Evolutionary conservation across 176 grass and related monocot species (phyloP), one percentile per base, ranked within the genome.

Genomic region (Oryza glaberrima): DNA sequence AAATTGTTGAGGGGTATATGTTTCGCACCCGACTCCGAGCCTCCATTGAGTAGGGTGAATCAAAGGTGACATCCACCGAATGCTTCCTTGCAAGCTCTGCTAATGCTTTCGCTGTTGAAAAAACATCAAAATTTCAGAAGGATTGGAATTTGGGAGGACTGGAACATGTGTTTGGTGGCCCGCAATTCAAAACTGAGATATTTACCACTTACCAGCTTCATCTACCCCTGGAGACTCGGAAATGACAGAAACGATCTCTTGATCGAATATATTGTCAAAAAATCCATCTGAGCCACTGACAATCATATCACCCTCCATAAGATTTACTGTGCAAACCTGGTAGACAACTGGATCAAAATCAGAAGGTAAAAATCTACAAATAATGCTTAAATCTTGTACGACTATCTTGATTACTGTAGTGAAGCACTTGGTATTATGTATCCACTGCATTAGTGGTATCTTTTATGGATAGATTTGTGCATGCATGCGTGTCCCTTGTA

Each of bases 11-110:
- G 23, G 46, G 1, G 19, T 65, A 36, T 73, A 26, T 44, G 8
- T 79, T 65, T 15, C 76, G 25, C 74, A 98, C 96, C 86, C 85
- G 92, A 81, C 78, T 98, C 67, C 93, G 85, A 22, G 93, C 84
- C 88, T 95, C 96, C 2, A 95, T 85, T 36, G 89, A 90, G 76
- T 95, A 98, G n/a, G 96, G 93, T 45, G 96, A 98, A 94, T 98
- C 96, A 51, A 98, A 98, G 43, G 12, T 90, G 34, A 81, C 81
- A 88, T 98, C 96, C 77, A 72, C 88, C 0, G 96, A 98, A 84
- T 98, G 91, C 87, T 94, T 90, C 48, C 80, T 95, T 65, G 93
- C 91, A 83, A 98, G 85, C 70, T 94, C 86, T 2, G 93, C 96
- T 75, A 98, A 74, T 78, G 83, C 83, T 84, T 92, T 98, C 30